Conservation (phyloP, 2,329 filamentous ascomycete genomes). For the Truncatella angustata region DNA sequence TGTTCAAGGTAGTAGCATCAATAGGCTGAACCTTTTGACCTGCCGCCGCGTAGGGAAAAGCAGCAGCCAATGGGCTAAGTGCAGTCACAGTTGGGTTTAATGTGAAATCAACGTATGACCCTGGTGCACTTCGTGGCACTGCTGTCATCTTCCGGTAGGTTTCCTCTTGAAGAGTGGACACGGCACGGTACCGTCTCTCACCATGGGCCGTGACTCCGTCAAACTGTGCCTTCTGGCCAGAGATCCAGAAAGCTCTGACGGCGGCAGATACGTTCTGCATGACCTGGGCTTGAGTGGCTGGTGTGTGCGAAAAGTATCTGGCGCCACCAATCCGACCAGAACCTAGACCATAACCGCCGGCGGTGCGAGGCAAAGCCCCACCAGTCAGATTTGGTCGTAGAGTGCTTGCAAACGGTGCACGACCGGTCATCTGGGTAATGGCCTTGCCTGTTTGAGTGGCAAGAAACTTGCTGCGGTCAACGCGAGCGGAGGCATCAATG, state of each 20-base stretch:
- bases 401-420: constrained; percentile 83
- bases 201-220: constrained; percentile 74
- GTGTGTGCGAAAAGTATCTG: constrained; percentile 87
- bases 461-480: constrained; percentile 49
- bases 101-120: constrained; percentile 85
- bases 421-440: constrained; percentile 63
- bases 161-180: constrained; percentile 74
- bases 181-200: constrained; percentile 73
- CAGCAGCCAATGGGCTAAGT: constrained; percentile 66
- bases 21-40: constrained; percentile 38
- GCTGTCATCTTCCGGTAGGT: constrained; percentile 65
- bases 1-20: constrained; percentile 66
- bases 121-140: constrained; percentile 57
- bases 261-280: constrained; percentile 94
- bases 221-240: constrained; percentile 83
- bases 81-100: constrained; percentile 89
- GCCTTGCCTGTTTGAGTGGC: constrained; percentile 48
- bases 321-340: constrained; percentile 68
- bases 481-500: constrained; percentile 29
- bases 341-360: constrained; percentile 83
- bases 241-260: constrained; percentile 88
- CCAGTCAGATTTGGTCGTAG: constrained; percentile 91
- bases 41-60: constrained; percentile 45
- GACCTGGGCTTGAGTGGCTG: constrained; percentile 82
- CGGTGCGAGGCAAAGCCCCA: constrained; percentile 77